These are phyloP conservation scores for Dryas integrifolia DNA, from an alignment of 331 rosid species.

Conservation along the genomic window DNA sequence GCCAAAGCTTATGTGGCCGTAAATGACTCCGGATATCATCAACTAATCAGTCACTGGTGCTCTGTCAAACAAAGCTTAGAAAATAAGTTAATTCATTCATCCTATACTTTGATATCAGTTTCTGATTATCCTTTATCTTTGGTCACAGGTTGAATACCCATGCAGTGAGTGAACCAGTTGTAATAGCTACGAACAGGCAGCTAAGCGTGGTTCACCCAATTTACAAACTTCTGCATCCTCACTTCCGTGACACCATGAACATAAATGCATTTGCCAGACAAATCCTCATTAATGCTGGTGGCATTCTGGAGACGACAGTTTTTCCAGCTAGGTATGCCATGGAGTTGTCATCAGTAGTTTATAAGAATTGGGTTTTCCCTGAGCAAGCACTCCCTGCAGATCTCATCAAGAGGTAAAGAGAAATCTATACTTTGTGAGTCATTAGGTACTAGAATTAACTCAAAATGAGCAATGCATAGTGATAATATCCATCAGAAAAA, in stretches of 20 bases:
- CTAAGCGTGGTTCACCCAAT: slow-evolving; percentile 79
- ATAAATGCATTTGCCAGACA: slow-evolving; percentile 72
- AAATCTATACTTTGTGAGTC: neutral
- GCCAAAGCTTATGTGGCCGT: slow-evolving; percentile 79
- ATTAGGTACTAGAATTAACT: too few species aligned
- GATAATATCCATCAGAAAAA: too few species aligned
- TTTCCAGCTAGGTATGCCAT: slow-evolving; percentile 63
- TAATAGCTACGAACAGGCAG: slow-evolving; percentile 75
- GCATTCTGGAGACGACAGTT: slow-evolving; percentile 58
- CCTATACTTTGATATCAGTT: neutral
- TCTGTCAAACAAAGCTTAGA: neutral
- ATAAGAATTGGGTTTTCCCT: slow-evolving; percentile 67
- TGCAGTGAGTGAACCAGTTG: slow-evolving; percentile 72
- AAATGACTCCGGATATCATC: slow-evolving; percentile 66
- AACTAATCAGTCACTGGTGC: slow-evolving; percentile 82
- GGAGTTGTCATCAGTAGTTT: slow-evolving; percentile 64
- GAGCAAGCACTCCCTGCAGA: slow-evolving; percentile 80
- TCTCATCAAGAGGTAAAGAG: slow-evolving; percentile 64
- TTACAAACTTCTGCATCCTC: slow-evolving; percentile 69
- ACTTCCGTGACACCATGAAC: slow-evolving; percentile 78
- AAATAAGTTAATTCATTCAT: neutral
- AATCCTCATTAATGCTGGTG: slow-evolving; percentile 65
- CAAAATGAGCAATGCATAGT: too few species aligned
- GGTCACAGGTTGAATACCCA: slow-evolving; percentile 66
- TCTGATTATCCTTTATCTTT: neutral